These are phyloP conservation scores for Waitea zeae DNA, from an alignment of 1,284 basidiomycete genomes.

Conservation along the genomic window DNA sequence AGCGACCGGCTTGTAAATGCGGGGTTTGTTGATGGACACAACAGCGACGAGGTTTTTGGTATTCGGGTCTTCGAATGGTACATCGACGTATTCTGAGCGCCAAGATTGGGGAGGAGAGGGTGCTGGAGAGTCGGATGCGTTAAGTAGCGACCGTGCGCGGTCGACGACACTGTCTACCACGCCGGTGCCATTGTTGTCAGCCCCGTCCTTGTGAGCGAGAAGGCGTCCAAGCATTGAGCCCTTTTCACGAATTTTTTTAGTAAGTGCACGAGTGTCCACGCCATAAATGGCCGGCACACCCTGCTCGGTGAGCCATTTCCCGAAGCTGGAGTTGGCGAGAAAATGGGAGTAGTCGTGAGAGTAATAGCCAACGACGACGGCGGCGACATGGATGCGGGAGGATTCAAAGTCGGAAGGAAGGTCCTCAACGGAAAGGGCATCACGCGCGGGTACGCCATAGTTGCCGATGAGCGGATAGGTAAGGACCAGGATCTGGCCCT, in stretches of 20 bases:
- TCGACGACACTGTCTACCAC: constrained; percentile 20
- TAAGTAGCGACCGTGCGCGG: constrained; percentile 14
- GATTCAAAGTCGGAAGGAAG: constrained; percentile 86
- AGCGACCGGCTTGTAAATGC: constrained; percentile 48
- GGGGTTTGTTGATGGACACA: constrained; percentile 64
- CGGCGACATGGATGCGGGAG: constrained; percentile 84
- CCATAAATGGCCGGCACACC: constrained; percentile 92
- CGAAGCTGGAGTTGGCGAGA: constrained; percentile 79
- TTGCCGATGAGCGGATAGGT: constrained; percentile 97
- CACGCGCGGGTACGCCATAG: constrained; percentile 90
- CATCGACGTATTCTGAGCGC: constrained; percentile 67
- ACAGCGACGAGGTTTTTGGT: constrained; percentile 78
- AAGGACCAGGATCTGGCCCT: constrained; percentile 94
- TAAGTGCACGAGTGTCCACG: constrained; percentile 92
- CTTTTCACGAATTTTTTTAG: constrained; percentile 90
- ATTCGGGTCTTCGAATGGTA: constrained; percentile 86
- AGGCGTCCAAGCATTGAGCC: constrained; percentile 85
- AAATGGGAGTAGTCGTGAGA: constrained; percentile 93
- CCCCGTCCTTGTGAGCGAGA: constrained; percentile 41
- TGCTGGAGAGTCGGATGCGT: constrained; percentile 27
- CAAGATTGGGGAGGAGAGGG: constrained; percentile 47
- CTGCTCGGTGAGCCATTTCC: constrained; percentile 91
- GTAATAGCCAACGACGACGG: constrained; percentile 88
- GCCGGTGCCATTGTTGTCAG: no score
- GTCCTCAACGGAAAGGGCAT: constrained; percentile 30